A percentile compares a stretch with the other conserved stretches of the same genome.
Conservation (phyloP, 768 basidiomycete species). For the Boletus sp. region DNA sequence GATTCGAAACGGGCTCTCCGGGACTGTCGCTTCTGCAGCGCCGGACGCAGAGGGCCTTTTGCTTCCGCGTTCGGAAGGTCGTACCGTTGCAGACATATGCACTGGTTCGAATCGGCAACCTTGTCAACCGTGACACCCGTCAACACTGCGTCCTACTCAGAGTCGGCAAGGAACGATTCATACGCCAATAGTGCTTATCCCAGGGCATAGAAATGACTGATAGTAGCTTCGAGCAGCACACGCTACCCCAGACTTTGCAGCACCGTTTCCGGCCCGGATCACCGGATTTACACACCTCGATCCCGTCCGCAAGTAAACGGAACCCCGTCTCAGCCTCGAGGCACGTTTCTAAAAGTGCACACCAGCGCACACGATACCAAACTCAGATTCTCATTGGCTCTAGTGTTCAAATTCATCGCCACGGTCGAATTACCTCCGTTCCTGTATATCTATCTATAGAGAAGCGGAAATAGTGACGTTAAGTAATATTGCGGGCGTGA, state of each 20-base stretch:
- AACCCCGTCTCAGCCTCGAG: background rate
- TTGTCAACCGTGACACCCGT: background rate
- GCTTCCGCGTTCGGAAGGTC: too few species aligned
- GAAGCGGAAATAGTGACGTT: background rate
- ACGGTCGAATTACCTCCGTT: background rate
- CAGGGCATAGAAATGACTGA: background rate
- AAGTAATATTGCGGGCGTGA: background rate
- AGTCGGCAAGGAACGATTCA: too few species aligned
- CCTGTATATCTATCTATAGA: background rate
- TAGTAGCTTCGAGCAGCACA: background rate
- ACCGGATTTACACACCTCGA: background rate
- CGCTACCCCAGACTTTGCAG: background rate
- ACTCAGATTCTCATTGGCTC: background rate
- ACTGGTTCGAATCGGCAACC: too few species aligned
- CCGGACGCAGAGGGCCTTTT: too few species aligned
- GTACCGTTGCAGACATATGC: too few species aligned
- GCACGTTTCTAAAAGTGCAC: background rate
- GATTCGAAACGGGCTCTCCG: background rate
- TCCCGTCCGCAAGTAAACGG: background rate
- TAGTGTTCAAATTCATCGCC: background rate
- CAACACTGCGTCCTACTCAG: background rate
- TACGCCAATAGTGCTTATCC: background rate
- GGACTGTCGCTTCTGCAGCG: too few species aligned
- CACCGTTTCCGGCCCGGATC: background rate
- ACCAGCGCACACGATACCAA: background rate